phyloP scores from a whole-genome alignment of 2,329 filamentous ascomycete genomes.

The Aspergillus japonicus region DNA sequence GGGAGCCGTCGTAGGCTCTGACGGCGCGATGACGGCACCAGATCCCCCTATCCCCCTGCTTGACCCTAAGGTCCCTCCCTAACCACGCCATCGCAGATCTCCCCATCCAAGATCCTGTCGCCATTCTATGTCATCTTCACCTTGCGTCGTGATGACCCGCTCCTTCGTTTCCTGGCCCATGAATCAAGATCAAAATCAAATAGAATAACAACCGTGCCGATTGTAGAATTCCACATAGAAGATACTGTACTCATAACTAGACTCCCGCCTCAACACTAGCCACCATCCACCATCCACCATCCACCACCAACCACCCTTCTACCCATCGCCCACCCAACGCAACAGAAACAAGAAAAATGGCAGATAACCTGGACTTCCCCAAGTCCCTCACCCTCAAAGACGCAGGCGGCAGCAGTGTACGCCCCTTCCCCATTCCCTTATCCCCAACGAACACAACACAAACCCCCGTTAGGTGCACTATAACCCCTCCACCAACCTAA shows the following conservation, averaged over 20 bases:
- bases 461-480: too few species aligned
- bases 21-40: not conserved
- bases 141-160: too few species aligned
- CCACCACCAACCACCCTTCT: not conserved
- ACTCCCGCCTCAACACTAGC: too few species aligned
- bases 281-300: too few species aligned
- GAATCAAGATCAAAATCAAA: too few species aligned
- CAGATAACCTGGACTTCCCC: not conserved
- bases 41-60: not conserved
- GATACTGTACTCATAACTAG: too few species aligned
- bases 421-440: not conserved
- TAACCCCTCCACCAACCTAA: not conserved
- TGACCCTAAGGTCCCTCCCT: not conserved
- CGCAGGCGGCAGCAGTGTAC: not conserved
- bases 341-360: not conserved
- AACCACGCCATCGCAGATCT: too few species aligned
- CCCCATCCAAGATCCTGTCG: too few species aligned
- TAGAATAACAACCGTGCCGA: too few species aligned
- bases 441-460: not conserved
- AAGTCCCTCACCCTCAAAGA: not conserved
- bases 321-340: not conserved
- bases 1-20: not conserved
- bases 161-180: too few species aligned
- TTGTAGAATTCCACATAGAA: too few species aligned
- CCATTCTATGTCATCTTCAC: too few species aligned